phyloP scores from a whole-genome alignment of 257 asterid species.

The Lantana camara region DNA sequence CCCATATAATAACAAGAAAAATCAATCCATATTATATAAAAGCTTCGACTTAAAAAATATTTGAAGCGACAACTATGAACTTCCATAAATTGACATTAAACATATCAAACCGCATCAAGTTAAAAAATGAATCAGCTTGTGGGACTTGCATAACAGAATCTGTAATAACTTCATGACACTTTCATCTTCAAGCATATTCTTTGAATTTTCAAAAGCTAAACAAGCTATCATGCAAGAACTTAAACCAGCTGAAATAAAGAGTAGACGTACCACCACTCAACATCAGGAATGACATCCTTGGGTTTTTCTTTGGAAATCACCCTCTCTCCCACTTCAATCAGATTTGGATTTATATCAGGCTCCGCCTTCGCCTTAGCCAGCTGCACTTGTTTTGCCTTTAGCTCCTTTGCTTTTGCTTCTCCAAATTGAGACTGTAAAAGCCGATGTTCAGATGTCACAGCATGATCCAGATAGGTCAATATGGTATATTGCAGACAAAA shows the following conservation, averaged over 20 bases:
- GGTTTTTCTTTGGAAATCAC: constrained; percentile 72
- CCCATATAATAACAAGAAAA: neutral
- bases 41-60: neutral
- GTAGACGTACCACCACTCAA: constrained; percentile 95
- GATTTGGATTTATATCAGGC: constrained; percentile 93
- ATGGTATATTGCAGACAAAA: constrained; percentile 7
- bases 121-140: neutral
- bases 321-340: constrained; percentile 91
- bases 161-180: constrained; percentile 2
- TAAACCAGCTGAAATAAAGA: constrained; percentile 19
- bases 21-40: neutral
- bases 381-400: constrained; percentile 88
- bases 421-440: constrained; percentile 83
- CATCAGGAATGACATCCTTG: constrained; percentile 86
- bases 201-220: neutral
- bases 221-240: neutral
- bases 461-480: constrained; percentile 8
- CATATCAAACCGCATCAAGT: constrained; percentile 16
- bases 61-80: neutral
- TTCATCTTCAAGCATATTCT: constrained; percentile 7
- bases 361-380: constrained; percentile 89
- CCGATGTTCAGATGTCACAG: constrained; percentile 18
- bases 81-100: neutral
- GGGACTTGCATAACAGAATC: constrained; percentile 8
- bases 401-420: constrained; percentile 92